phyloP scores from a whole-genome alignment of 2,329 filamentous ascomycete species.

The Botrytis fabae region DNA sequence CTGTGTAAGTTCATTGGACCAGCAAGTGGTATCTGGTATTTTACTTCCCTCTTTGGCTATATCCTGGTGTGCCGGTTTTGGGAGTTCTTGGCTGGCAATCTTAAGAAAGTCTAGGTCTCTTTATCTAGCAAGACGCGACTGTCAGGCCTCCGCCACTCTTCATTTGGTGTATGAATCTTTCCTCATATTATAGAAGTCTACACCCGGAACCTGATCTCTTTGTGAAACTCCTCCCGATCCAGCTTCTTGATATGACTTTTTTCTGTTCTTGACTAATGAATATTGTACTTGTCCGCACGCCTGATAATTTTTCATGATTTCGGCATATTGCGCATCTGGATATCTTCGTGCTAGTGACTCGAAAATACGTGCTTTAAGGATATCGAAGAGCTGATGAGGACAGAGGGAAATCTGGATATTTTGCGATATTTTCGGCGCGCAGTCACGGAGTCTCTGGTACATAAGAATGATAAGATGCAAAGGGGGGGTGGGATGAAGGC shows the following conservation, averaged over 20 bases:
- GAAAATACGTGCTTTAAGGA: not conserved
- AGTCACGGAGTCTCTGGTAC: not conserved
- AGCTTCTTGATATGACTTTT: not conserved
- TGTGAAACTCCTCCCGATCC: not conserved
- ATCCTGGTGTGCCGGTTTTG: not conserved
- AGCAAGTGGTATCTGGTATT: not conserved
- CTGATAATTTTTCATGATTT: not conserved
- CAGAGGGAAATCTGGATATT: not conserved
- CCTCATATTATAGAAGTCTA: not conserved
- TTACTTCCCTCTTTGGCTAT: not conserved
- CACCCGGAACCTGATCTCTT: not conserved
- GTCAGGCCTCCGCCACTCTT: not conserved
- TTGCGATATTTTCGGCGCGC: not conserved
- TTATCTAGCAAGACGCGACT: not conserved
- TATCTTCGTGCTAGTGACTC: not conserved
- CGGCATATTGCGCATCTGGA: not conserved
- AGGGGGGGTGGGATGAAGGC: not conserved
- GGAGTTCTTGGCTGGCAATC: not conserved
- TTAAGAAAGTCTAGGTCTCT: not conserved
- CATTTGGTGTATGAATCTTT: not conserved
- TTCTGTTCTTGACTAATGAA: not conserved
- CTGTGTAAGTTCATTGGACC: not conserved
- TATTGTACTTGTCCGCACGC: not conserved
- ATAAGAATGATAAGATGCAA: constrained; percentile 5
- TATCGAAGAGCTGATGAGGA: constrained; percentile 13